Conservation (phyloP, 257 asterid genomes). For the Solanum gandarillasii region DNA sequence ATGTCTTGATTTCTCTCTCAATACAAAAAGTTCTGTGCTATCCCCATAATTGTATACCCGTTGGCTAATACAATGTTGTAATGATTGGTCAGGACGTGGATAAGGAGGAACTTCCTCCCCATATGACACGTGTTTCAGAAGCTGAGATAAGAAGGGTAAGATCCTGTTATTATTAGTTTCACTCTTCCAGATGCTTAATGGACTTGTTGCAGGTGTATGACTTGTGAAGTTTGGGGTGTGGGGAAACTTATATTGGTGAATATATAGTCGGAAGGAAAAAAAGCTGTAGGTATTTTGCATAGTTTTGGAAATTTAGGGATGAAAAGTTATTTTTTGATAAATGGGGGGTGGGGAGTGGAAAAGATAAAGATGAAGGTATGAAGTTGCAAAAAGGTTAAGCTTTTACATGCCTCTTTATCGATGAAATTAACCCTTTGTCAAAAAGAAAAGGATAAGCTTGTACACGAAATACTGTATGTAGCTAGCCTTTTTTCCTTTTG, state of each 20-base stretch:
- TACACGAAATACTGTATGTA: background rate
- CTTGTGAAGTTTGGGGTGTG: background rate
- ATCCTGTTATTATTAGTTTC: background rate
- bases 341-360: background rate
- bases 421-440: background rate
- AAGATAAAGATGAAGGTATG: background rate
- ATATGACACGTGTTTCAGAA: constrained; percentile 65
- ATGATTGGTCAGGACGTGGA: constrained; percentile 55
- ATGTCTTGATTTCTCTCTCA: constrained; percentile 9
- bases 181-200: background rate
- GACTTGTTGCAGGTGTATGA: background rate
- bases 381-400: background rate
- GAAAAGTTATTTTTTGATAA: background rate
- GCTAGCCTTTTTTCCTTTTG: background rate
- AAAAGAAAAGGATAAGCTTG: background rate
- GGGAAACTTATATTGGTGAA: background rate
- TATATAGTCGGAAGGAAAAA: background rate
- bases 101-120: constrained; percentile 81
- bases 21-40: background rate
- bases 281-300: background rate
- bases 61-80: background rate
- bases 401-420: background rate
- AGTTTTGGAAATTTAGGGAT: background rate
- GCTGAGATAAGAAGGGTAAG: constrained; percentile 77
- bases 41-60: background rate